Percentiles rank a stretch among this genome's conserved stretches.
Conservation (phyloP, 768 basidiomycete genomes). For the Serpula lacrymans region DNA sequence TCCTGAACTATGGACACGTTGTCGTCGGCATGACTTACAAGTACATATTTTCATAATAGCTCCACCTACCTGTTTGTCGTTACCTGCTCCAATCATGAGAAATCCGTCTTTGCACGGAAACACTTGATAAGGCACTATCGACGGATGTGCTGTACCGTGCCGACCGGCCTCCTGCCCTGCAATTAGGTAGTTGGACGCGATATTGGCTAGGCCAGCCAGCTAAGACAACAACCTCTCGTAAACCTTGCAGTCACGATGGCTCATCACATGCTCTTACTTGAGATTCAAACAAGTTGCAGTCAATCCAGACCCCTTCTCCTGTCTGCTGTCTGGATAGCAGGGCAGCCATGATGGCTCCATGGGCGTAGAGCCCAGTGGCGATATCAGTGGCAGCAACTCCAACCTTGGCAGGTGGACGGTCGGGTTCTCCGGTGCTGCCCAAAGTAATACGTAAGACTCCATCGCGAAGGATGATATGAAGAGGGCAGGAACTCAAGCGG, state of each 20-base stretch:
- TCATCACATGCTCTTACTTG: constrained; percentile 50
- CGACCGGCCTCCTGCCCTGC: constrained; percentile 77
- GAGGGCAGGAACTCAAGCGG: constrained; percentile 24
- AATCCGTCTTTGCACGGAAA: constrained; percentile 86
- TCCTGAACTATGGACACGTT: constrained; percentile 53
- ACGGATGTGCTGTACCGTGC: constrained; percentile 92
- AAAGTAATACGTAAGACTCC: not conserved
- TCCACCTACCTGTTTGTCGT: constrained; percentile 85
- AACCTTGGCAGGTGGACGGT: constrained; percentile 87
- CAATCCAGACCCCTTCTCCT: constrained; percentile 86
- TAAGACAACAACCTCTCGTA: constrained; percentile 29
- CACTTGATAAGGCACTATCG: constrained; percentile 90
- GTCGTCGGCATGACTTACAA: not conserved
- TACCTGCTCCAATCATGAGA: constrained; percentile 92
- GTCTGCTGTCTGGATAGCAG: constrained; percentile 80
- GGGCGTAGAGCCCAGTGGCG: constrained; percentile 84
- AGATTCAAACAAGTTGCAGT: constrained; percentile 89
- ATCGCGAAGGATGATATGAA: constrained; percentile 9
- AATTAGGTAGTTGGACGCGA: constrained; percentile 91
- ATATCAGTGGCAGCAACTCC: constrained; percentile 93
- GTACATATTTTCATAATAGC: no score
- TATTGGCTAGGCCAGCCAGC: constrained; percentile 89
- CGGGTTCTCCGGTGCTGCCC: constrained; percentile 80
- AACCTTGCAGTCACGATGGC: constrained; percentile 2
- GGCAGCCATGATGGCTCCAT: constrained; percentile 90